Evolutionary conservation across 1,284 basidiomycete genomes (phyloP).

Genomic region (Heterobasidion occidentale): DNA sequence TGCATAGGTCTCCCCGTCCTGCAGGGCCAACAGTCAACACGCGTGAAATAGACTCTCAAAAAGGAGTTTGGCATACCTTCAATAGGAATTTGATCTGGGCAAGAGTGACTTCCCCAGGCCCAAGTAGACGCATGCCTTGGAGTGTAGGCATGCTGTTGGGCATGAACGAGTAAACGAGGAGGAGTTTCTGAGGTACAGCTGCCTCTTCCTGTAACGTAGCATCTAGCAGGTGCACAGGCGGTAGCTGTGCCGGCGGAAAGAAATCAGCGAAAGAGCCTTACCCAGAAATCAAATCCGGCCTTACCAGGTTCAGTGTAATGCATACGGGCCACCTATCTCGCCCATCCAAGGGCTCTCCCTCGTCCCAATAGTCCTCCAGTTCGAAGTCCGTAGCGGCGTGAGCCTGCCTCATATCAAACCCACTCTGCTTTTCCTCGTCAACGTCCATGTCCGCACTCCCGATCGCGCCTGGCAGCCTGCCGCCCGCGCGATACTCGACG

Average conservation of each 20-base stretch:
- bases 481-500: constrained; percentile 42
- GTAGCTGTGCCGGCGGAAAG: constrained; percentile 27
- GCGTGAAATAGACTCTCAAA: background rate
- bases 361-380: constrained; percentile 77
- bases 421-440: constrained; percentile 36
- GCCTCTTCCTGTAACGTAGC: constrained; percentile 61
- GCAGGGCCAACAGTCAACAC: background rate
- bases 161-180: constrained; percentile 56
- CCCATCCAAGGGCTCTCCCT: constrained; percentile 57
- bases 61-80: constrained; percentile 29
- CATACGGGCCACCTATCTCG: constrained; percentile 64
- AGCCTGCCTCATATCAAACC: constrained; percentile 48
- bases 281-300: constrained; percentile 9
- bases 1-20: constrained; percentile 31
- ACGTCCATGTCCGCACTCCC: constrained; percentile 42
- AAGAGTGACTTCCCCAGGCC: constrained; percentile 43
- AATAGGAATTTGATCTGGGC: constrained; percentile 40
- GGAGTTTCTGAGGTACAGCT: constrained; percentile 42
- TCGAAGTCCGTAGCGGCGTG: constrained; percentile 66
- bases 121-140: constrained; percentile 56
- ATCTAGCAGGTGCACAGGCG: constrained; percentile 57
- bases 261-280: background rate
- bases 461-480: constrained; percentile 13
- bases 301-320: constrained; percentile 67
- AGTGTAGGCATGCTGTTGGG: constrained; percentile 29